Base-by-base conservation (phyloP, 2,329 filamentous ascomycete species). In the Beauveria asiatica region DNA sequence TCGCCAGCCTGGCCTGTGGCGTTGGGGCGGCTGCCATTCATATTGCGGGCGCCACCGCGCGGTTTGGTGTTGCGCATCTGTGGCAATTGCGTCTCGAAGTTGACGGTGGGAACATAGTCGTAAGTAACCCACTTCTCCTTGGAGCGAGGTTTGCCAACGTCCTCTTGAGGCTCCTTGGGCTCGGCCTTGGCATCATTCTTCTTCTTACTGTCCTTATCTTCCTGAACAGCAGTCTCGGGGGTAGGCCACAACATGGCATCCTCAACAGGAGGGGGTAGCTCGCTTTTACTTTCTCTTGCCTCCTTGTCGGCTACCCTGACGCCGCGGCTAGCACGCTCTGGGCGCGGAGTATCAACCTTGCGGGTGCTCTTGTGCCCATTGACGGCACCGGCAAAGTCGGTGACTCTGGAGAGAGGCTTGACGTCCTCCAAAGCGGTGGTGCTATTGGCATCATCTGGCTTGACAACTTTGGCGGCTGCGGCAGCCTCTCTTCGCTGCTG, bases 191-290 rank as follows among this genome's bases (percentile, higher is more conserved):
- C 74, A 57, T 78, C 76, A 72, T 90, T 90, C 59, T 86, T 81
- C 57, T 84, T 79, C 1, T 79, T 75, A 72, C 90, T 92, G 68
- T 87, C 86, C 74, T 89, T 90, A 63, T 89, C 83, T 66, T 94
- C 91, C 64, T 80, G 77, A 50, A 74, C 73, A 54, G 87, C 85
- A 57, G 87, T 84, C 66, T 96, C 90, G 0, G 92, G 92, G 3
- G 93, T 97, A 17, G 94, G 94, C 94, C 94, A 99, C 21, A 86
- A 86, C 57, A 84, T 78, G 54, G 90, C 81, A 72, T 97, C 92
- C 61, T 83, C 85, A 51, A 90, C 87, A 2, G 89, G 81, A 27
- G 89, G 89, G 5, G 78, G 70, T 2, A 74, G 63, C 25, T 73
- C 75, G 16, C 67, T 58, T 63, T 71, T 74, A 61, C 55, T 61